phyloP scores from a whole-genome alignment of 805 yeast species.

The Ogataea allantospora region DNA sequence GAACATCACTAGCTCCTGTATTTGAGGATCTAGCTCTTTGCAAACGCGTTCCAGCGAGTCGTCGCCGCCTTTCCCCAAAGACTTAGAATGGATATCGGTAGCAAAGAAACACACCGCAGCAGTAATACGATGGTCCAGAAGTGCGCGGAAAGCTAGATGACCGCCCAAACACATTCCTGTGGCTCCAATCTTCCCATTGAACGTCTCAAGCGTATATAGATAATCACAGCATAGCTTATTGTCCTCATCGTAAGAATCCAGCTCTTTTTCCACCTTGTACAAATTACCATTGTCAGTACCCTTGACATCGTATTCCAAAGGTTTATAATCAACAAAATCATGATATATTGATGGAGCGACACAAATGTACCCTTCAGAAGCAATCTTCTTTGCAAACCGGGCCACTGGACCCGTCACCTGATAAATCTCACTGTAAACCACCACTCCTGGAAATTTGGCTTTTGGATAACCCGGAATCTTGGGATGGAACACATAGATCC shows the following conservation, averaged over 20 bases:
- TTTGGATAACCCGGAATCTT: conserved; percentile 68
- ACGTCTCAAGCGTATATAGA: conserved; percentile 53
- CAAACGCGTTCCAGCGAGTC: conserved; percentile 58
- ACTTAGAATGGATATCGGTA: conserved; percentile 71
- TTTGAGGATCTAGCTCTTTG: conserved; percentile 48
- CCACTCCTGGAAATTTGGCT: conserved; percentile 78
- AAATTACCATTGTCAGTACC: conserved; percentile 76
- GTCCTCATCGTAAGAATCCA: conserved; percentile 76
- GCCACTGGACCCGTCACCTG: conserved; percentile 83
- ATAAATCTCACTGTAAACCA: conserved; percentile 77
- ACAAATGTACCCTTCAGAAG: conserved; percentile 75
- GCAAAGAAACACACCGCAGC: conserved; percentile 79
- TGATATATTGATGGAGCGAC: conserved; percentile 82
- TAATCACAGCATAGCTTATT: conserved; percentile 62
- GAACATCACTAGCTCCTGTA: conserved; percentile 58
- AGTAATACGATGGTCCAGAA: conserved; percentile 58
- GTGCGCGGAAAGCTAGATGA: conserved; percentile 71
- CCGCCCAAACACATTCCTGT: conserved; percentile 91
- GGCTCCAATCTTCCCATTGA: conserved; percentile 72
- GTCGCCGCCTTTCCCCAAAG: conserved; percentile 66
- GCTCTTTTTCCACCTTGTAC: conserved; percentile 63
- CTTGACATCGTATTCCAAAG: conserved; percentile 65
- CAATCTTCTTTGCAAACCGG: conserved; percentile 73
- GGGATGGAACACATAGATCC: conserved; percentile 67
- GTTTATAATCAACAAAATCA: conserved; percentile 59